Conservation (phyloP, 192 early-diverging fungal species). For the Entomortierella parvispora region DNA sequence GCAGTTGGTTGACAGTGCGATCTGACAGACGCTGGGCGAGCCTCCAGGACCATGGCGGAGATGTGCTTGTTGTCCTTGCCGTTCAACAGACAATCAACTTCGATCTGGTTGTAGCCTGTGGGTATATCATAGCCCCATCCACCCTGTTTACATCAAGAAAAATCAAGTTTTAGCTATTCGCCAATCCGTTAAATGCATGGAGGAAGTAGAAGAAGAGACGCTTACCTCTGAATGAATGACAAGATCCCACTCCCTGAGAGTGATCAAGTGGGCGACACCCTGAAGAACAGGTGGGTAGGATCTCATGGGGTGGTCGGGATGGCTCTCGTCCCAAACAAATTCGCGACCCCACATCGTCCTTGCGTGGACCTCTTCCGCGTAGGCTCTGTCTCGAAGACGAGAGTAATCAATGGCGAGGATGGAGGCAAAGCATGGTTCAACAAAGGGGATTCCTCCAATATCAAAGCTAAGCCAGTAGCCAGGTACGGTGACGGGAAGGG, state of each 20-base stretch:
- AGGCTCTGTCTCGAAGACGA: conserved; percentile 14
- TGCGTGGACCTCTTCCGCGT: conserved; percentile 38
- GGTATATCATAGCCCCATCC: conserved; percentile 50
- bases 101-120: conserved; percentile 51
- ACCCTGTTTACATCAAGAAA: conserved; percentile 17
- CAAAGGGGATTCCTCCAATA: conserved; percentile 37
- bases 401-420: conserved; percentile 25
- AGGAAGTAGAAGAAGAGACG: background rate
- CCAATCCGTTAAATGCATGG: background rate
- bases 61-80: conserved; percentile 24
- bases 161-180: background rate
- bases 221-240: conserved; percentile 46
- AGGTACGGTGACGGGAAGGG: conserved; percentile 28
- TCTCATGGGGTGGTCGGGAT: conserved; percentile 14
- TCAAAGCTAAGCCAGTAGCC: conserved; percentile 52
- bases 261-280: conserved; percentile 47
- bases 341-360: conserved; percentile 28
- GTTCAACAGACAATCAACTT: conserved; percentile 27
- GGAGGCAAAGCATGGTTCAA: conserved; percentile 51
- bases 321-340: conserved; percentile 41
- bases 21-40: conserved; percentile 23
- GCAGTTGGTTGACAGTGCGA: conserved; percentile 32
- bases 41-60: conserved; percentile 30
- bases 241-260: conserved; percentile 31
- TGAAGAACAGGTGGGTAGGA: conserved; percentile 46